These are phyloP conservation scores for Gnaphalium uliginosum DNA, from an alignment of 129 eudicot genomes.

Conservation along the genomic window DNA sequence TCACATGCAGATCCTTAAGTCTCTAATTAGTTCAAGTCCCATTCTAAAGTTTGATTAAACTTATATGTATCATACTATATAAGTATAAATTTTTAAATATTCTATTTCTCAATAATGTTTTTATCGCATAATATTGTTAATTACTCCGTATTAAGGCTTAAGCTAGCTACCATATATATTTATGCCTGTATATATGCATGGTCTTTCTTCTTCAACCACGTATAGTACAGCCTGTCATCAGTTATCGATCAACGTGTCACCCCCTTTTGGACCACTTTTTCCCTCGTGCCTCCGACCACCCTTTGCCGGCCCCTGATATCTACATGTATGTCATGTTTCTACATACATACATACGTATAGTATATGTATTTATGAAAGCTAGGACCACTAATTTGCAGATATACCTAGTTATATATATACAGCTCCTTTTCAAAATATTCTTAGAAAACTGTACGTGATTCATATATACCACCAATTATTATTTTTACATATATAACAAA, in stretches of 20 bases:
- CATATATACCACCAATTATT: too few relatives aligned
- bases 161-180: too few relatives aligned
- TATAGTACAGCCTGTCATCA: background rate
- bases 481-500: too few relatives aligned
- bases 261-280: slow-evolving; percentile 16
- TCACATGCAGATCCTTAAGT: too few relatives aligned
- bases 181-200: too few relatives aligned
- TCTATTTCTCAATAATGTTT: too few relatives aligned
- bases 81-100: too few relatives aligned
- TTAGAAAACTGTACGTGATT: background rate
- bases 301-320: background rate
- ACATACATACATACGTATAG: background rate
- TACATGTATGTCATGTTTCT: background rate
- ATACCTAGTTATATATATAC: background rate
- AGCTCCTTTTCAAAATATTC: background rate
- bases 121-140: background rate
- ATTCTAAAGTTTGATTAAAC: too few relatives aligned
- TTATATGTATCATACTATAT: too few relatives aligned
- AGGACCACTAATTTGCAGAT: background rate
- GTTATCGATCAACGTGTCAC: slow-evolving; percentile 20
- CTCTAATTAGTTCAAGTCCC: too few relatives aligned
- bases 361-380: background rate
- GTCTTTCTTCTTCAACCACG: slow-evolving; percentile 12
- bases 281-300: slow-evolving; percentile 19
- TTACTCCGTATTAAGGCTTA: too few relatives aligned